Evolutionary conservation across 2,329 filamentous ascomycete species (phyloP).

Genomic region (Aaosphaeria arxii): DNA sequence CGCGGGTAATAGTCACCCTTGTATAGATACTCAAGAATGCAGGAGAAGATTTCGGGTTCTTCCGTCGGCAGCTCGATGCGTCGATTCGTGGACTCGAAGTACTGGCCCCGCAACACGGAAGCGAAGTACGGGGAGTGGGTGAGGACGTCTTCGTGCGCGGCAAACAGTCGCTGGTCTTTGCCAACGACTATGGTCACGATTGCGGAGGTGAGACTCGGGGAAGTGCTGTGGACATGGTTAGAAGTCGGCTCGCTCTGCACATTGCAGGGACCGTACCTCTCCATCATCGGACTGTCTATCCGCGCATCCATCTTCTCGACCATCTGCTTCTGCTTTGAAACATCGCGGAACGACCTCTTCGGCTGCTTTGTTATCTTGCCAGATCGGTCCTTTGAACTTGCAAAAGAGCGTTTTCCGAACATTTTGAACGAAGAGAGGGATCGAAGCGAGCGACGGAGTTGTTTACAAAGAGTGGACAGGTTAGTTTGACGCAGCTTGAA

Average conservation of each 20-base stretch:
- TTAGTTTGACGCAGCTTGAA: constrained; percentile 53
- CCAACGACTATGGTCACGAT: constrained; percentile 88
- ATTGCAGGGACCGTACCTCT: constrained; percentile 37
- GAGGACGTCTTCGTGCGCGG: constrained; percentile 90
- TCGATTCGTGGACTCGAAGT: constrained; percentile 67
- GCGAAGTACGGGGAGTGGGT: constrained; percentile 82
- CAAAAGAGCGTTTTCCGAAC: constrained; percentile 85
- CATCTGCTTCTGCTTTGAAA: constrained; percentile 75
- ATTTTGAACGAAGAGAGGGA: constrained; percentile 56
- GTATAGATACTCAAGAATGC: constrained; percentile 94
- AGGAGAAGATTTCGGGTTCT: constrained; percentile 91
- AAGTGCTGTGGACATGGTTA: constrained; percentile 22
- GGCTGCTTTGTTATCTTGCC: constrained; percentile 75
- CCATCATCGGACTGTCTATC: constrained; percentile 59
- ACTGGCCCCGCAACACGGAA: constrained; percentile 67
- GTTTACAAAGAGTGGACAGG: constrained; percentile 43
- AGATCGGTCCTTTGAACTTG: constrained; percentile 74
- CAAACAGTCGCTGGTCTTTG: constrained; percentile 82
- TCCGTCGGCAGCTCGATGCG: constrained; percentile 74
- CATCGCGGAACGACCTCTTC: constrained; percentile 75
- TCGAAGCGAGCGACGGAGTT: constrained; percentile 38
- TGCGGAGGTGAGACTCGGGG: constrained; percentile 59
- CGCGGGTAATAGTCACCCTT: constrained; percentile 94
- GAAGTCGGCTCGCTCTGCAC: constrained; percentile 1
- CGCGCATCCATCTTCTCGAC: constrained; percentile 66